These are phyloP conservation scores for Fragilaria radians DNA, from an alignment of 108 stramenopile species.

Conservation along the genomic window DNA sequence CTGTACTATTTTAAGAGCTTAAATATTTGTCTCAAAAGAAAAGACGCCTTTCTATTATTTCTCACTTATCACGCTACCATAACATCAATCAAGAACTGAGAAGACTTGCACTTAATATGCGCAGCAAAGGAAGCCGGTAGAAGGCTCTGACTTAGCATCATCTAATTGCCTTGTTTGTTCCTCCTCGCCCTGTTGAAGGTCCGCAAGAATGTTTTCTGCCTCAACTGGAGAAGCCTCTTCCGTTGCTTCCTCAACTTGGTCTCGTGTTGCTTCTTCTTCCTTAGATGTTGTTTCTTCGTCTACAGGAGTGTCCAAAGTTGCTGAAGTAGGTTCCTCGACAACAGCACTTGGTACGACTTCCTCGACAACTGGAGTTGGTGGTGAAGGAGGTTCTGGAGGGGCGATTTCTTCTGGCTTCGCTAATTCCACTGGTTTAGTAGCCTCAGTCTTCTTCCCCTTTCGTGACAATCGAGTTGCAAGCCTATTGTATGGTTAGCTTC, in stretches of 20 bases:
- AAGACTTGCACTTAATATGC: too few species aligned
- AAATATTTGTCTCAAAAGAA: too few species aligned
- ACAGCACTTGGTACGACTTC: background rate
- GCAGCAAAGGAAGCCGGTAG: background rate
- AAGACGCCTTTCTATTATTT: too few species aligned
- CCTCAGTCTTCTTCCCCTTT: background rate
- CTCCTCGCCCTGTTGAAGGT: background rate
- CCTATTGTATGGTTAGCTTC: background rate
- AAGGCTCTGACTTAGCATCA: background rate
- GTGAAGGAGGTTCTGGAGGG: too few species aligned
- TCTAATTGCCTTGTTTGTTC: background rate
- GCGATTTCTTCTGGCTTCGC: background rate
- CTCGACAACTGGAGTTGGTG: too few species aligned
- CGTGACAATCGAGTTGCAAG: background rate
- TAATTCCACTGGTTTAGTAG: background rate
- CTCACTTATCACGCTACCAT: too few species aligned
- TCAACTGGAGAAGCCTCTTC: background rate
- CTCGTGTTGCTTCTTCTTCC: background rate
- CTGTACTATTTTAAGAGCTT: too few species aligned
- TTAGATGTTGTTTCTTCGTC: background rate
- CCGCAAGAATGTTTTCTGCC: background rate
- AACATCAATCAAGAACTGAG: too few species aligned
- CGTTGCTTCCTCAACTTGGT: background rate
- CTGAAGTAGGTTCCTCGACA: background rate
- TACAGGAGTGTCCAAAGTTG: background rate